Conservation (phyloP, 306 rosid species). For the Cucurbita ficifolia region DNA sequence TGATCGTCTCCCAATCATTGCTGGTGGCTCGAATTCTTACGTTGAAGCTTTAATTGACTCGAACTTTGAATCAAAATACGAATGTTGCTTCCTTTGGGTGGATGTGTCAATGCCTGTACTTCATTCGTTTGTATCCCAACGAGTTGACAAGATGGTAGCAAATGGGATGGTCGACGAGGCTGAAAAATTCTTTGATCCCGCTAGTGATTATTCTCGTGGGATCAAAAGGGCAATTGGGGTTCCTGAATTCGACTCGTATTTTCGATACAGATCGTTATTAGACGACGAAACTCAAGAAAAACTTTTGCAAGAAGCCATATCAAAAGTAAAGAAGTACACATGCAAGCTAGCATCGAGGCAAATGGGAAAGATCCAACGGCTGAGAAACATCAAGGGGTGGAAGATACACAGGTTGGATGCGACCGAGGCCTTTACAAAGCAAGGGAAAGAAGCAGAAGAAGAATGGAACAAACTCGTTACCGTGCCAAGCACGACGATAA, state of each 20-base stretch:
- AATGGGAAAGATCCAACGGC: conserved; percentile 36
- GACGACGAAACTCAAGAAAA: conserved; percentile 12
- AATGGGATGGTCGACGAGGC: conserved; percentile 54
- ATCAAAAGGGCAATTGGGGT: conserved; percentile 71
- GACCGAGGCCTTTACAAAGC: conserved; percentile 43
- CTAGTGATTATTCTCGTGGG: conserved; percentile 38
- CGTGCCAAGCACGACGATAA: conserved; percentile 31
- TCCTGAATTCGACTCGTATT: conserved; percentile 57
- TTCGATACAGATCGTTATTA: conserved; percentile 18
- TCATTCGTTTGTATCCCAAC: conserved; percentile 24
- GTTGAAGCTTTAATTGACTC: conserved; percentile 50
- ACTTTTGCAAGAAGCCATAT: conserved; percentile 28
- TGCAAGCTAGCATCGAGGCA: conserved; percentile 47
- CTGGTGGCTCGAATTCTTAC: conserved; percentile 81
- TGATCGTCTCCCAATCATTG: conserved; percentile 51
- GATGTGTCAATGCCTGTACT: conserved; percentile 44
- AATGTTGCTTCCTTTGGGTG: conserved; percentile 62
- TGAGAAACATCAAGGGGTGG: conserved; percentile 51
- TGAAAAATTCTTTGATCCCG: conserved; percentile 29
- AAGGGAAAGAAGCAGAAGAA: conserved; percentile 37
- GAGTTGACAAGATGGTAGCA: conserved; percentile 56
- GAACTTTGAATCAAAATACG: conserved; percentile 33
- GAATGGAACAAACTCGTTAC: conserved; percentile 55
- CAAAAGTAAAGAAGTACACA: conserved; percentile 40
- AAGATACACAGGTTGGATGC: conserved; percentile 46